A percentile compares a stretch with the other conserved stretches of the same genome.
Conservation (phyloP, 116 monocot genomes). For the Cymodocea nodosa region DNA sequence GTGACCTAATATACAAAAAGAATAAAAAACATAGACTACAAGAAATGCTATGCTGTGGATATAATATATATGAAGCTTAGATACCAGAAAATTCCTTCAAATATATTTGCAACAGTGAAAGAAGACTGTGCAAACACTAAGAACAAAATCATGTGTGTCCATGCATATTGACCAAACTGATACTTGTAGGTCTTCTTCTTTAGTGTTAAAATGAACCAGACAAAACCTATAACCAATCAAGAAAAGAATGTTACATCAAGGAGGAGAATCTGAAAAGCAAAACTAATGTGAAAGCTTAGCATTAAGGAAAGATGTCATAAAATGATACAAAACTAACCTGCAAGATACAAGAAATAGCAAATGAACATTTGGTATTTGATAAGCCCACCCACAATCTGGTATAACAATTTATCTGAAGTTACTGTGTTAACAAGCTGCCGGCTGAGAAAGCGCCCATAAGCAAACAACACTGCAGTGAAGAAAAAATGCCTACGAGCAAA, state of each 20-base stretch:
- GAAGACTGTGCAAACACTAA: constrained; percentile 91
- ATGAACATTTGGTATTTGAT: constrained; percentile 98
- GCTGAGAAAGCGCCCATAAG: constrained; percentile 92
- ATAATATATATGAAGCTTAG: constrained; percentile 3
- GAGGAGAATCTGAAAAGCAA: background rate
- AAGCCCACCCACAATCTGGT: constrained; percentile 74
- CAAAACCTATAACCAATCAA: constrained; percentile 43
- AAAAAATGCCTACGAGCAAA: constrained; percentile 78
- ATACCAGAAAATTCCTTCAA: constrained; percentile 98
- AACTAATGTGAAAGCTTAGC: background rate
- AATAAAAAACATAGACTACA: background rate
- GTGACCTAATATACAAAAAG: too few species aligned
- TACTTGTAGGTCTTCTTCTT: constrained; percentile 99
- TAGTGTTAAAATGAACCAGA: constrained; percentile 88
- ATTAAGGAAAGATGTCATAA: background rate
- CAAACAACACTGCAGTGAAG: constrained; percentile 93
- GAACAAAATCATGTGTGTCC: constrained; percentile 99
- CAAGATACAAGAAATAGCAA: constrained; percentile 89
- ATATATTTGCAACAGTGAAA: constrained; percentile 92
- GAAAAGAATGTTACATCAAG: constrained; percentile 2
- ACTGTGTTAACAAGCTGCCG: constrained; percentile 91
- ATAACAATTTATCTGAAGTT: constrained; percentile 80
- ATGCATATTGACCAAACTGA: constrained; percentile 96
- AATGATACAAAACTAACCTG: constrained; percentile 35
- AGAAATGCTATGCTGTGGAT: background rate